Evolutionary conservation across 2,329 filamentous ascomycete genomes (phyloP), one percentile per base, ranked within the genome.

Genomic region (Huntiella decipiens): DNA sequence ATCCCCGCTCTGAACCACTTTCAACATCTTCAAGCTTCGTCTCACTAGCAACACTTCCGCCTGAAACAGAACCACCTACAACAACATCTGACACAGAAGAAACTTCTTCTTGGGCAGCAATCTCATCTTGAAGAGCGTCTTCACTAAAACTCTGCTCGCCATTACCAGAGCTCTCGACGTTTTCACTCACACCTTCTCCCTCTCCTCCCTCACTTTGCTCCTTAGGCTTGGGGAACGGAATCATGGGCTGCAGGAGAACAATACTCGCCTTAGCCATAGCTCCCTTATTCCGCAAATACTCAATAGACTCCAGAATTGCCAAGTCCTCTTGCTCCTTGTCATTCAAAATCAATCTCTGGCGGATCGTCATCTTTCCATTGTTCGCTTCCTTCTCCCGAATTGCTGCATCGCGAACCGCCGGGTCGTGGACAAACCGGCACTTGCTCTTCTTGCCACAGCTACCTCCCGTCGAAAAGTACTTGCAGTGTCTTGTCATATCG

Each of bases 361-460:
- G 71, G 46, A 79, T 68, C 4, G 76, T 79, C 60, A 79, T 69
- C 43, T 72, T 71, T 40, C 76, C 76, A 50, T 76, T 73, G 53
- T 79, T 79, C 54, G 68, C 66, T 54, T 76, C 74, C 49, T 74
- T 70, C 56, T 79, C 75, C 55, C 68, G 70, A 42, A 79, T 64
- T 48, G 75, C 75, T 52, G 72, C 72, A 54, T 76, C 73, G 53
- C 76, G 68, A 48, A 77, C 70, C 51, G 71, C 69, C 13, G 70
- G 67, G 56, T 80, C 76, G 58, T 80, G 76, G 52, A 78, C 73
- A 61, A 80, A 80, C 62, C 76, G 76, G 65, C 76, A 80, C 74
- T 79, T 79, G 73, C 74, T 73, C 70, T 78, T 78, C 68, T 80
- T 80, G 44, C 75, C 76, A 61, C 76, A 80, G 48, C 67, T 76